Conservation (phyloP, 1,284 basidiomycete genomes). For the Amylostereum chailletii region DNA sequence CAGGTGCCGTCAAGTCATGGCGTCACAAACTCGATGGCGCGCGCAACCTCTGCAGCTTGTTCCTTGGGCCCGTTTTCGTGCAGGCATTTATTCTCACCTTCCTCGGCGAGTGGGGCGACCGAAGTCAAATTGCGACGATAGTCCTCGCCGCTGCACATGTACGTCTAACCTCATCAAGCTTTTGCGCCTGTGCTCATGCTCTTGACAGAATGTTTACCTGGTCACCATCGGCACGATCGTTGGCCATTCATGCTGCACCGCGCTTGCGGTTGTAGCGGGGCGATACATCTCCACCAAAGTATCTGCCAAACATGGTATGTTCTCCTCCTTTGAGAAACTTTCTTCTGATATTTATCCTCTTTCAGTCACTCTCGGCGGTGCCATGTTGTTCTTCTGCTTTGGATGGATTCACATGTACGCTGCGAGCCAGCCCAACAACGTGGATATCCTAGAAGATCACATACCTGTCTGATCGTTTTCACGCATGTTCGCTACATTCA, state of each 20-base stretch:
- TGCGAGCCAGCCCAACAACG: slow-evolving; percentile 36
- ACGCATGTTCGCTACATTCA: too few relatives aligned
- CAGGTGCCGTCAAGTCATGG: background rate
- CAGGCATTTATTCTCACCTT: slow-evolving; percentile 95
- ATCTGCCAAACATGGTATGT: slow-evolving; percentile 86
- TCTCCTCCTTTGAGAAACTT: slow-evolving; percentile 3
- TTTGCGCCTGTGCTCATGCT: background rate
- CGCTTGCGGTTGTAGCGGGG: slow-evolving; percentile 84
- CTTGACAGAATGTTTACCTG: slow-evolving; percentile 57
- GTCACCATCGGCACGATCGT: slow-evolving; percentile 87
- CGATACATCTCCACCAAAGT: slow-evolving; percentile 90
- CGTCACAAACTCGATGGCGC: slow-evolving; percentile 45
- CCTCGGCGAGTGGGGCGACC: slow-evolving; percentile 97
- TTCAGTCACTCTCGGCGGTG: slow-evolving; percentile 79
- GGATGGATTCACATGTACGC: slow-evolving; percentile 71
- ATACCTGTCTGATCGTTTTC: background rate
- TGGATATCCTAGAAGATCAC: slow-evolving; percentile 17
- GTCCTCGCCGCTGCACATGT: slow-evolving; percentile 95
- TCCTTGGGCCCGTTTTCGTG: slow-evolving; percentile 90
- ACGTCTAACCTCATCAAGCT: slow-evolving; percentile 22
- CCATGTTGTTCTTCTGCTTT: slow-evolving; percentile 78
- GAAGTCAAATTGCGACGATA: slow-evolving; percentile 96
- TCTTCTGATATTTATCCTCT: background rate
- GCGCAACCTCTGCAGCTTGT: slow-evolving; percentile 75
- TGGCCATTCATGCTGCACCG: slow-evolving; percentile 86